A percentile compares a stretch with the other conserved stretches of the same genome.
These are phyloP conservation scores for Didymella segeticola DNA, from an alignment of 2,329 filamentous ascomycete species.

Conservation along the genomic window DNA sequence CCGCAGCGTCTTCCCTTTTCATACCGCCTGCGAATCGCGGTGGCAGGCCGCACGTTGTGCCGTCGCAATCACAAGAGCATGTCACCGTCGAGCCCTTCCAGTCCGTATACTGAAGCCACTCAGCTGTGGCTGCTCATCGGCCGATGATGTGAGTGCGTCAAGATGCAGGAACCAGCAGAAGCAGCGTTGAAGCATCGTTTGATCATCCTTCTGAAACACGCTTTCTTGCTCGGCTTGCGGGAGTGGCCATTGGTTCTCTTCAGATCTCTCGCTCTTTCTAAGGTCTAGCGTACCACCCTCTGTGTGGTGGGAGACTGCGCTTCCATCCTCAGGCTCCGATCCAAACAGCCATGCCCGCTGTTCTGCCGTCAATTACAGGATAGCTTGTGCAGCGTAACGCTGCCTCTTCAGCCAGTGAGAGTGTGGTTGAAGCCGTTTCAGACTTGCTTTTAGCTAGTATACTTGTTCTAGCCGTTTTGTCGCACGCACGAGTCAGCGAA, in stretches of 20 bases:
- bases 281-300: constrained; percentile 8
- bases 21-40: constrained; percentile 12
- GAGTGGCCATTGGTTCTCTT: constrained; percentile 23
- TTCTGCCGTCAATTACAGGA: constrained; percentile 12
- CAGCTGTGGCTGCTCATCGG: constrained; percentile 35
- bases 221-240: constrained; percentile 23
- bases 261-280: constrained; percentile 11
- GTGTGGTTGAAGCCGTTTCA: constrained; percentile 43
- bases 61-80: constrained; percentile 20
- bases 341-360: constrained; percentile 19
- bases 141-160: constrained; percentile 29
- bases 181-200: constrained; percentile 44
- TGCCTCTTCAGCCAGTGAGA: constrained; percentile 35
- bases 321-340: constrained; percentile 8
- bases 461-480: constrained; percentile 31
- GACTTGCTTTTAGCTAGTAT: constrained; percentile 42
- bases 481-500: constrained; percentile 36
- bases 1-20: constrained; percentile 7
- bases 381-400: constrained; percentile 40
- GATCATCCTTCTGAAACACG: constrained; percentile 49
- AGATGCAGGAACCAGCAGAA: constrained; percentile 48
- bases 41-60: constrained; percentile 5
- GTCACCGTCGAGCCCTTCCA: constrained; percentile 23
- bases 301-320: background rate
- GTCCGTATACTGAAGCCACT: constrained; percentile 26